Evolutionary conservation across 495 filamentous ascomycete genomes (phyloP).

Genomic region (Podospora comata): DNA sequence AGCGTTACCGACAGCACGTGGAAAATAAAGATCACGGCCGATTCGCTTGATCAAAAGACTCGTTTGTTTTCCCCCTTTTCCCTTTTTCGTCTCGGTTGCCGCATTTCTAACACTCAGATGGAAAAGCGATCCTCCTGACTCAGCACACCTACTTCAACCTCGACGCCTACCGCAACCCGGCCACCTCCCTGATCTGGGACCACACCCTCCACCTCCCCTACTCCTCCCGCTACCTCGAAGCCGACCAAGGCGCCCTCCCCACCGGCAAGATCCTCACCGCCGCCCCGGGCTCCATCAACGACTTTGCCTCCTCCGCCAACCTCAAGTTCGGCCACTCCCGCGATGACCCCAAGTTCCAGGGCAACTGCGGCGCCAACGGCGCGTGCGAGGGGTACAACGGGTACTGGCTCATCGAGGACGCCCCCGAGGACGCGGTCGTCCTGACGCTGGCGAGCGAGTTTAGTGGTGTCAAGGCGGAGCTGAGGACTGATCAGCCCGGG

Average conservation of each 20-base stretch:
- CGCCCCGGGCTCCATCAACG: constrained; percentile 56
- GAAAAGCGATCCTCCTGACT: constrained; percentile 62
- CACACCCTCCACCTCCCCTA: constrained; percentile 70
- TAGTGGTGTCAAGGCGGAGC: constrained; percentile 66
- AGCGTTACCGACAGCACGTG: constrained; percentile 50
- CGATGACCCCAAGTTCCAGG: constrained; percentile 51
- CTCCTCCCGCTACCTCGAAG: constrained; percentile 63
- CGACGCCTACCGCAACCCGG: constrained; percentile 64
- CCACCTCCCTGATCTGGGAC: constrained; percentile 62
- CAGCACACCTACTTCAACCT: constrained; percentile 89
- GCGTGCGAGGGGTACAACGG: constrained; percentile 79
- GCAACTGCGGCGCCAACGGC: constrained; percentile 61
- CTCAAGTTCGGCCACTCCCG: constrained; percentile 67
- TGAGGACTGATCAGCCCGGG: constrained; percentile 66
- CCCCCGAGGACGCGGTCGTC: constrained; percentile 56
- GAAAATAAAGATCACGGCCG: constrained; percentile 53
- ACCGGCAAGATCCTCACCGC: constrained; percentile 66
- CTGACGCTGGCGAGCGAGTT: constrained; percentile 55
- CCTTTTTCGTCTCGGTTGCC: neutral
- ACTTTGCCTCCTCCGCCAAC: constrained; percentile 60
- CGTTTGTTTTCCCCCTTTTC: constrained; percentile 33
- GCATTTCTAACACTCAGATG: too few relatives aligned
- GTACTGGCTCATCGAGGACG: constrained; percentile 67
- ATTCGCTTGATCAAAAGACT: constrained; percentile 48
- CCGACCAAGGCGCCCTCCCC: constrained; percentile 67